Conservation (phyloP, 2,329 filamentous ascomycete genomes). For the Rhinocladiella similis region DNA sequence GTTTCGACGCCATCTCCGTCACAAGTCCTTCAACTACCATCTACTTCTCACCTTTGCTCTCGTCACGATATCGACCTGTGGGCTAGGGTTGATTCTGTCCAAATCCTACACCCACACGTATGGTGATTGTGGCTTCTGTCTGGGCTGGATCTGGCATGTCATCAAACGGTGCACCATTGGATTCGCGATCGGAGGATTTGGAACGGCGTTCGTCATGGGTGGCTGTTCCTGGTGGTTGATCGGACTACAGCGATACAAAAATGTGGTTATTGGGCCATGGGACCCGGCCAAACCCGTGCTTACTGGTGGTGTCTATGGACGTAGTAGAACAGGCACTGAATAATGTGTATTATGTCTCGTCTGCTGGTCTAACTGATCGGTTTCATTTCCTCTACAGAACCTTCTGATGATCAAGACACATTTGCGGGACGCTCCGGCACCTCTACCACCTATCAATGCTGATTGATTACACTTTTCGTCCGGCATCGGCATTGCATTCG, state of each 20-base stretch:
- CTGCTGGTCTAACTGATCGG: neutral
- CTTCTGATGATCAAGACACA: too few relatives aligned
- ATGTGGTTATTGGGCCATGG: conserved; percentile 97
- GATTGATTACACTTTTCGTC: neutral
- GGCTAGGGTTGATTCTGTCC: conserved; percentile 64
- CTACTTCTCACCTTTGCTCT: conserved; percentile 72
- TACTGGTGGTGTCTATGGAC: conserved; percentile 24
- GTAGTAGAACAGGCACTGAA: conserved; percentile 25
- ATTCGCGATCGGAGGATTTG: conserved; percentile 71
- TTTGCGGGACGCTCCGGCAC: neutral
- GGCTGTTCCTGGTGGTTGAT: conserved; percentile 98
- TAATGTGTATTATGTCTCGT: neutral
- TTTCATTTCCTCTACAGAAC: neutral
- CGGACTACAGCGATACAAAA: conserved; percentile 96
- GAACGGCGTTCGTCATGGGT: conserved; percentile 79
- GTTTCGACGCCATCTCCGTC: conserved; percentile 82
- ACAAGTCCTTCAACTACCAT: conserved; percentile 80
- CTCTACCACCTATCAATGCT: neutral
- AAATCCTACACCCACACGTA: conserved; percentile 42
- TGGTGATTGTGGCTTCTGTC: conserved; percentile 45
- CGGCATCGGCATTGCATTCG: neutral
- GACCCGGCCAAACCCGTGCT: conserved; percentile 79
- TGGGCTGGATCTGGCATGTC: conserved; percentile 51
- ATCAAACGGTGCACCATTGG: conserved; percentile 64
- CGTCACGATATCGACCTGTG: conserved; percentile 76